Percentiles rank a stretch among this genome's conserved stretches.
phyloP scores from a whole-genome alignment of 2,329 filamentous ascomycete species.

The Fusarium tricinctum region DNA sequence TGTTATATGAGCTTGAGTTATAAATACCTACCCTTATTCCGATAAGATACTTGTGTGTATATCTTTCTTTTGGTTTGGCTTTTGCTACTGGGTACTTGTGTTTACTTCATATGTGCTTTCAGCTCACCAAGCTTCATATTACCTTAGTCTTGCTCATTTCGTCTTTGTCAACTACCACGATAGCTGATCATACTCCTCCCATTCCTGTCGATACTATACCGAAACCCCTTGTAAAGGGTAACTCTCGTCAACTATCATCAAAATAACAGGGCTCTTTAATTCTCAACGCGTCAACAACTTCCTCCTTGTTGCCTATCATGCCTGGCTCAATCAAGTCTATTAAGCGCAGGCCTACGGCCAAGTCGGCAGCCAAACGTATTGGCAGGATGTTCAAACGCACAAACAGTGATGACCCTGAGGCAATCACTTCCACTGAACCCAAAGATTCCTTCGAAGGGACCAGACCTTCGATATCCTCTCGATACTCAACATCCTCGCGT shows the following conservation, averaged over 20 bases:
- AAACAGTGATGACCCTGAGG: constrained; percentile 31
- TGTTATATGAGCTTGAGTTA: constrained; percentile 13
- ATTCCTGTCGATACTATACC: constrained; percentile 13
- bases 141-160: neutral
- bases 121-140: too few relatives aligned
- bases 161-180: neutral
- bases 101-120: neutral
- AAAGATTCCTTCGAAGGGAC: constrained; percentile 30
- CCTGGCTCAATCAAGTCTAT: constrained; percentile 38
- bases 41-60: neutral
- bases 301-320: constrained; percentile 7
- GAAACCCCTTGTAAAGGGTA: neutral
- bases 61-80: constrained; percentile 8
- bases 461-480: constrained; percentile 33
- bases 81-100: neutral
- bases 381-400: constrained; percentile 39
- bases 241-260: neutral
- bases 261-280: neutral
- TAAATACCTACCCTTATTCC: constrained; percentile 30
- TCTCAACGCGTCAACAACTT: neutral
- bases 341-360: constrained; percentile 33
- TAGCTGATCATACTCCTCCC: neutral
- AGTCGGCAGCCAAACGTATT: constrained; percentile 41
- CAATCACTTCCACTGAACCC: neutral
- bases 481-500: constrained; percentile 38